Percentiles rank a stretch among this genome's conserved stretches.
These are phyloP conservation scores for Aspergillus udagawae DNA, from an alignment of 2,329 filamentous ascomycete species.

Conservation along the genomic window DNA sequence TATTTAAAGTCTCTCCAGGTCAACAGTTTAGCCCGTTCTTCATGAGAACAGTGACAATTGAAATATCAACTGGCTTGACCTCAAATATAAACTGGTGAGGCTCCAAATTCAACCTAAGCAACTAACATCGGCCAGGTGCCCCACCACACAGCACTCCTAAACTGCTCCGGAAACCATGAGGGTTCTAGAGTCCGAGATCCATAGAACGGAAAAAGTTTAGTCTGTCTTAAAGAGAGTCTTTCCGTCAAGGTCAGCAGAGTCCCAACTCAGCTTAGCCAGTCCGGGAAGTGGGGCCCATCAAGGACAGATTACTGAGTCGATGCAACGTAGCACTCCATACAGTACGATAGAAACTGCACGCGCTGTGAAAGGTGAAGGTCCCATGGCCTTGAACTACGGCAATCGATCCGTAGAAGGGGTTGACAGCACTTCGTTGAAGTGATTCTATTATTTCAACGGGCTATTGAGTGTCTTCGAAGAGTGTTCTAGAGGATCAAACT, in stretches of 20 bases:
- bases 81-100: background rate
- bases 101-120: background rate
- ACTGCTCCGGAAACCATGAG: background rate
- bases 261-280: slow-evolving; percentile 9
- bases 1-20: background rate
- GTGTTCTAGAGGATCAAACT: background rate
- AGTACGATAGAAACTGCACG: background rate
- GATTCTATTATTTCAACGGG: background rate
- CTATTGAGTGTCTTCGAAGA: background rate
- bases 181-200: background rate
- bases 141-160: too few relatives aligned
- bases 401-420: background rate
- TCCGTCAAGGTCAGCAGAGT: background rate
- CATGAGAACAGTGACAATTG: background rate
- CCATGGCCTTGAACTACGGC: slow-evolving; percentile 7
- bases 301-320: too few relatives aligned
- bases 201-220: background rate
- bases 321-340: background rate
- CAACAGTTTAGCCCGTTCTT: background rate
- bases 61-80: background rate
- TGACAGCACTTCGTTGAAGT: slow-evolving; percentile 11
- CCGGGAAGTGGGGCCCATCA: slow-evolving; percentile 16
- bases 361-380: slow-evolving; percentile 5
- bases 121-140: background rate
- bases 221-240: background rate